Conservation (phyloP, 2,329 filamentous ascomycete genomes). For the Alternaria alternata region DNA sequence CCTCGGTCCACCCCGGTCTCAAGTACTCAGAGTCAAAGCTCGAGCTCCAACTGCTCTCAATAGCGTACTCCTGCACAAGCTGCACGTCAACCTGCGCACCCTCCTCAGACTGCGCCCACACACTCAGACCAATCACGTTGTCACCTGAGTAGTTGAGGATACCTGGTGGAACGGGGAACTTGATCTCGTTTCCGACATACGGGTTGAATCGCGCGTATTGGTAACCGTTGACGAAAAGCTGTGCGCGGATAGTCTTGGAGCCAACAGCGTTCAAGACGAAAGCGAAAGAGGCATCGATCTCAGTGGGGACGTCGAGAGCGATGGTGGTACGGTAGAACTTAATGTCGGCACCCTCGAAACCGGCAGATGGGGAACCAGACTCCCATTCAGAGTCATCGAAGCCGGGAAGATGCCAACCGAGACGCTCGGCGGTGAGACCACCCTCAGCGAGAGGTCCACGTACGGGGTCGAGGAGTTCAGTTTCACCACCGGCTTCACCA, state of each 20-base stretch:
- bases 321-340: constrained; percentile 64
- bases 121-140: constrained; percentile 65
- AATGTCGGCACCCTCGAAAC: constrained; percentile 61
- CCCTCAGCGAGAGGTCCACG: constrained; percentile 66
- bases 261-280: constrained; percentile 61
- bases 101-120: constrained; percentile 67
- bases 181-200: constrained; percentile 67
- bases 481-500: constrained; percentile 63
- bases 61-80: constrained; percentile 63
- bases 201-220: constrained; percentile 69
- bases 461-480: constrained; percentile 60
- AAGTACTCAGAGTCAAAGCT: constrained; percentile 59
- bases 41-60: constrained; percentile 62
- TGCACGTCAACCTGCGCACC: constrained; percentile 61
- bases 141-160: constrained; percentile 65
- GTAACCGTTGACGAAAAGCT: constrained; percentile 71
- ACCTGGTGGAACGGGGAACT: constrained; percentile 68
- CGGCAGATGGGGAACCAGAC: constrained; percentile 46
- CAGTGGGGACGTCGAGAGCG: constrained; percentile 59
- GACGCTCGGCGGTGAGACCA: constrained; percentile 65
- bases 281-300: constrained; percentile 65
- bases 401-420: constrained; percentile 67
- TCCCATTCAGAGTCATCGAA: constrained; percentile 61
- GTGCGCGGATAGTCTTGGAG: constrained; percentile 58
- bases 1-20: constrained; percentile 60